Percentiles rank a stretch among this genome's conserved stretches.
Conservation (phyloP, 2,329 filamentous ascomycete genomes). For the Cladosporium phlei region DNA sequence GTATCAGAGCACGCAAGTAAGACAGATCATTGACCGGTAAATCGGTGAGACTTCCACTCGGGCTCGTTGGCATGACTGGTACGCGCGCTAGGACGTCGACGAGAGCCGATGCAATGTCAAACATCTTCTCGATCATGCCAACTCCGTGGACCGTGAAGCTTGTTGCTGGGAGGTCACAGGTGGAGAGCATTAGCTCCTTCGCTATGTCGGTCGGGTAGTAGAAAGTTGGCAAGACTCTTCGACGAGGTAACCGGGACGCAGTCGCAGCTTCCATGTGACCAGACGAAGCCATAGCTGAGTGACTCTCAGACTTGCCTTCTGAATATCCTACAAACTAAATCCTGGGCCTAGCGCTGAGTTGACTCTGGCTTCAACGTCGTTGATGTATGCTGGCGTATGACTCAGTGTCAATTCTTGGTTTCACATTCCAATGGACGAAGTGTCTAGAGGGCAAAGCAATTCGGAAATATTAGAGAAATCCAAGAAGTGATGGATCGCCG, state of each 20-base stretch:
- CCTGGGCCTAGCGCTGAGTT: constrained; percentile 1
- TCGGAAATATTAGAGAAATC: background rate
- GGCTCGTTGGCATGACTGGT: constrained; percentile 2
- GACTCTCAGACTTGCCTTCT: constrained; percentile 10
- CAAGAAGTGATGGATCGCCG: background rate
- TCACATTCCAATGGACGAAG: constrained; percentile 3
- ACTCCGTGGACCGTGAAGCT: constrained; percentile 36
- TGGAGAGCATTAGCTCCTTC: constrained; percentile 10
- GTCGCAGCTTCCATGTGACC: constrained; percentile 3
- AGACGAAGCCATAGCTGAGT: constrained; percentile 10
- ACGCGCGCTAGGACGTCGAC: constrained; percentile 6
- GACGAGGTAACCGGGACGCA: constrained; percentile 5
- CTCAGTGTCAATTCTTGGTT: background rate
- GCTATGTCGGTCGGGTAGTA: constrained; percentile 7
- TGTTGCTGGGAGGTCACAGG: constrained; percentile 3
- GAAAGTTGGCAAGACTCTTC: constrained; percentile 9
- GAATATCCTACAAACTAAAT: constrained; percentile 1
- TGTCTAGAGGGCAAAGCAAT: constrained; percentile 5
- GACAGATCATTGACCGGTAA: constrained; percentile 5
- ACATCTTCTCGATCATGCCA: constrained; percentile 38
- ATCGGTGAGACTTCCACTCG: background rate
- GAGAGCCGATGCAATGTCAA: constrained; percentile 30
- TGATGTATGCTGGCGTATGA: constrained; percentile 1
- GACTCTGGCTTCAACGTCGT: constrained; percentile 2
- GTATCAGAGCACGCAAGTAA: constrained; percentile 6